These are phyloP conservation scores for Rubroshorea leprosula DNA, from an alignment of 345 rosid genomes.

Conservation along the genomic window DNA sequence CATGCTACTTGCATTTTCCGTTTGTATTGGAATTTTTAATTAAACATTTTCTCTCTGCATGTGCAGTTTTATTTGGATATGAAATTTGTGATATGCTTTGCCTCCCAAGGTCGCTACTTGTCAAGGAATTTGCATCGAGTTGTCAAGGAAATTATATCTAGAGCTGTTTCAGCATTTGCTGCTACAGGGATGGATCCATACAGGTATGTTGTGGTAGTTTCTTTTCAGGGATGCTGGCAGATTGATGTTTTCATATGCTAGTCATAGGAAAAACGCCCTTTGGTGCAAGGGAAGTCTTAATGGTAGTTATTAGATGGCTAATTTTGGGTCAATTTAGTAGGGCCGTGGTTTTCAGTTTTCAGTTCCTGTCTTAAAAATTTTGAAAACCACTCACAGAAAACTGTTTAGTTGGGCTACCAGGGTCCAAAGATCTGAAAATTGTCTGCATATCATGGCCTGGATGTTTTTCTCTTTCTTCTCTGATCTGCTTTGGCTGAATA, in stretches of 20 bases:
- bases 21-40: not conserved
- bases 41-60: conserved; percentile 11
- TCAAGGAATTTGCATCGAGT: conserved; percentile 87
- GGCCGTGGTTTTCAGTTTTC: too few species aligned
- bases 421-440: too few species aligned
- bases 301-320: not conserved
- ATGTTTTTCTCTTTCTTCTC: too few species aligned
- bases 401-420: too few species aligned
- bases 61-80: conserved; percentile 89
- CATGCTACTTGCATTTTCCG: conserved; percentile 3
- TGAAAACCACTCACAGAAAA: too few species aligned
- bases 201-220: conserved; percentile 43
- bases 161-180: conserved; percentile 73
- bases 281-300: not conserved
- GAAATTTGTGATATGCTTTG: conserved; percentile 90
- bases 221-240: not conserved
- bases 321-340: too few species aligned
- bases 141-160: conserved; percentile 80
- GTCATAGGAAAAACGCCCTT: too few species aligned
- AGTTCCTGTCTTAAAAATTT: too few species aligned
- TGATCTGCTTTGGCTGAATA: too few species aligned
- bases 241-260: not conserved
- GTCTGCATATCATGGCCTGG: too few species aligned
- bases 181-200: conserved; percentile 91
- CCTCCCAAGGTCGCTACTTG: conserved; percentile 94